These are phyloP conservation scores for Trypanosoma rangeli DNA, from an alignment of 208 protist genomes.

Conservation along the genomic window DNA sequence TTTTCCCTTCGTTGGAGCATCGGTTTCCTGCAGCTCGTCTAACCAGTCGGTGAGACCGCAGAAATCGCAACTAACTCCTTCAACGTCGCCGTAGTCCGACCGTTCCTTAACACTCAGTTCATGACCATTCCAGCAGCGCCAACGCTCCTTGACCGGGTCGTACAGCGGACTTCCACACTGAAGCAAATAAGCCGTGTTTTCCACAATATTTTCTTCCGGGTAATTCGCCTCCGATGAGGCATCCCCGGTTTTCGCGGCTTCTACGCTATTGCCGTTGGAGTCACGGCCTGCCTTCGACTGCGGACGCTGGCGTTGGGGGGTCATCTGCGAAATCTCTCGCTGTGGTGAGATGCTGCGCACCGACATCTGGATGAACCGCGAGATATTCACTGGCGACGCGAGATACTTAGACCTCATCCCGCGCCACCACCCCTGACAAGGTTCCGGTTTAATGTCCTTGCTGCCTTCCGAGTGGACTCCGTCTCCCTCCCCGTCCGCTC, in stretches of 20 bases:
- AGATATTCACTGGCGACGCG: conserved; percentile 56
- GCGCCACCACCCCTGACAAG: background rate
- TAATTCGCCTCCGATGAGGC: background rate
- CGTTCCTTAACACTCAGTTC: conserved; percentile 32
- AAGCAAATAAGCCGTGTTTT: conserved; percentile 28
- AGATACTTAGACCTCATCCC: conserved; percentile 28
- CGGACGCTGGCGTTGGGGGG: conserved; percentile 31
- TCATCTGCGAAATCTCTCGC: conserved; percentile 74
- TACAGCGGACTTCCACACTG: conserved; percentile 83
- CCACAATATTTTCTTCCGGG: conserved; percentile 3
- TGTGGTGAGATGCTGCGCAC: conserved; percentile 69
- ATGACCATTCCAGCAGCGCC: conserved; percentile 72
- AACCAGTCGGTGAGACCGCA: conserved; percentile 79
- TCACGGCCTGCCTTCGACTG: background rate
- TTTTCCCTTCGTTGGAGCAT: conserved; percentile 5
- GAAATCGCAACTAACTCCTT: conserved; percentile 87
- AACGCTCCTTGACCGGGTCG: conserved; percentile 54
- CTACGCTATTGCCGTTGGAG: background rate
- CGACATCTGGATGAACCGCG: conserved; percentile 60
- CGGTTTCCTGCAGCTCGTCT: conserved; percentile 4
- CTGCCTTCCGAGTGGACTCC: background rate
- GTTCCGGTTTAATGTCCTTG: background rate
- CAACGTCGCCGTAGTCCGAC: conserved; percentile 46
- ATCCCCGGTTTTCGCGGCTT: background rate
- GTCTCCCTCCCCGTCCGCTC: background rate